phyloP scores from a whole-genome alignment of 2,329 filamentous ascomycete genomes.

The Hirsutella minnesotensis region DNA sequence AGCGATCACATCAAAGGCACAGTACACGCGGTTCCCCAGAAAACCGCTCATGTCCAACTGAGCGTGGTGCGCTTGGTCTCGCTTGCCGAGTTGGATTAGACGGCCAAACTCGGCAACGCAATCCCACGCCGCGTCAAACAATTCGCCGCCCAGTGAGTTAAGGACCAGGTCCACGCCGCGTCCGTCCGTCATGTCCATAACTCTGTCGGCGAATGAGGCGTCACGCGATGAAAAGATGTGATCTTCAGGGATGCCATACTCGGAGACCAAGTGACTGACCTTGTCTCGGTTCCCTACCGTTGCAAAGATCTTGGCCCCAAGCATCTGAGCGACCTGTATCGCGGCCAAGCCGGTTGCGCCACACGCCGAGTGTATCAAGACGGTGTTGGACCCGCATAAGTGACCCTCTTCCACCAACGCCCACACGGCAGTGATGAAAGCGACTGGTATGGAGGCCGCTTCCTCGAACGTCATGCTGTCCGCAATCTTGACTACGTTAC shows the following conservation, averaged over 20 bases:
- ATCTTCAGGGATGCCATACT: conserved; percentile 1
- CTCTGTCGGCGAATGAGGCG: conserved; percentile 13
- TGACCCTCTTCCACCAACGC: too few species aligned
- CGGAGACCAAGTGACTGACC: not conserved
- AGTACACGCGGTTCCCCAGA: conserved; percentile 19
- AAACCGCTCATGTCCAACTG: conserved; percentile 25
- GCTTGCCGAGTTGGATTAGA: conserved; percentile 22
- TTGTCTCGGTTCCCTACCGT: not conserved
- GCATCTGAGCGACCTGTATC: not conserved
- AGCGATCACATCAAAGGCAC: conserved; percentile 21
- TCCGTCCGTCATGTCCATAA: conserved; percentile 12
- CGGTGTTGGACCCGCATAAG: too few species aligned
- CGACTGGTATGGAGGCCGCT: too few species aligned
- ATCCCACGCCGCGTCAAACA: conserved; percentile 17
- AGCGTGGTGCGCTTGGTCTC: conserved; percentile 19
- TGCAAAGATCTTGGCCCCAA: not conserved
- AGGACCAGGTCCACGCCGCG: conserved; percentile 20
- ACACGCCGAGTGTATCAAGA: too few species aligned
- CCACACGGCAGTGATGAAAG: too few species aligned
- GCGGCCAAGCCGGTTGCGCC: too few species aligned
- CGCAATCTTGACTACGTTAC: too few species aligned
- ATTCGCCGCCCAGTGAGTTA: conserved; percentile 16
- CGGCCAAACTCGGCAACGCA: conserved; percentile 17
- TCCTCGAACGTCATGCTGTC: too few species aligned
- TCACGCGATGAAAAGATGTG: conserved; percentile 22